Base-by-base conservation (phyloP, 345 rosid genomes). In the Moringa oleifera region DNA sequence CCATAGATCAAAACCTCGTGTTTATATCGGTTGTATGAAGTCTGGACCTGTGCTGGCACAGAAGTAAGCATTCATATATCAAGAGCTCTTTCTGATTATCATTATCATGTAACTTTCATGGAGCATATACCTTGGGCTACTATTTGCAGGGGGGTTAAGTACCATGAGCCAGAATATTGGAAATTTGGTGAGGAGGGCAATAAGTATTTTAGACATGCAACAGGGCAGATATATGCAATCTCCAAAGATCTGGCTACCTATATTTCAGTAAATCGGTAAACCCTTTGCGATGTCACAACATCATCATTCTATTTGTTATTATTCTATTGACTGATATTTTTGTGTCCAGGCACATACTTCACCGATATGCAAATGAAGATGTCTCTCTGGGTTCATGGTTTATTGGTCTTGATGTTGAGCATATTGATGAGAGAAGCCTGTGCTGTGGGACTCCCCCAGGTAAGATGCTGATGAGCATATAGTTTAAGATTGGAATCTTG, bases 331-430 rank as follows among this genome's bases (percentile, higher is more conserved):
- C 52, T 64, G 50, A 66, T 52, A 6, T 64, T 47, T 49, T 63
- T 46, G 24, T 62, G 24, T 63, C 28, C 73, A 90, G 99, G 76
- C 78, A 82, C 68, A 74, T 94, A 70, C 93, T 94, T 53, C 97
- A 94, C 70, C 82, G 77, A 60, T 90, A 85, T 63, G 97, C 96
- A 67, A 94, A 94, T 63, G 99, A 94, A 75, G 97, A 94, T 53
- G 99, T 94, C 57, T 86, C 99, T 18, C 49, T 94, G 23, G 97
- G 99, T 64, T 80, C 99, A 24, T 94, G 99, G 99, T 88, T 94
- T 76, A 90, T 94, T 47, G 99, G 99, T 19, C 97, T 90, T 62
- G 97, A 94, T 45, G 97, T 94, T 0, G 91, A 83, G 53, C 96
- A 90, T 59, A 82, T 94, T 22, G 99, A 94, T 61, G 99, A 94